Conservation (phyloP, 352 stramenopile species). For the Globisporangium heterothallicum region DNA sequence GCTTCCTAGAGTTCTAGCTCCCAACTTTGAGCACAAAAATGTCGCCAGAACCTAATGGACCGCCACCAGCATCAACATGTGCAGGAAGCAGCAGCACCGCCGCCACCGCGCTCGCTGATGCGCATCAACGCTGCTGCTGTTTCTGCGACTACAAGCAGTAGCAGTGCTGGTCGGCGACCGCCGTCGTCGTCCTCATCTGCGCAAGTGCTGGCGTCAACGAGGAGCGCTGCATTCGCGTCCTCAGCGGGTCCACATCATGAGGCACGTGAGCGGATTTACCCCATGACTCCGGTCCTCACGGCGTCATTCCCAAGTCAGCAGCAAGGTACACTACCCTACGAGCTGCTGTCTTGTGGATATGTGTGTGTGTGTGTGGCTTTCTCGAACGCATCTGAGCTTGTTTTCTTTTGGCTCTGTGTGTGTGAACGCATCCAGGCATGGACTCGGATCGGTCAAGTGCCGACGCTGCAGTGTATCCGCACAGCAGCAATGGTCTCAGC, state of each 20-base stretch:
- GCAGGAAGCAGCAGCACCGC: background rate
- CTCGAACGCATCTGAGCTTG: background rate
- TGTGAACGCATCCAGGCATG: background rate
- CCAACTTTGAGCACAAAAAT: background rate
- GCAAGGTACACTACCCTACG: background rate
- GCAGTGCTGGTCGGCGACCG: background rate
- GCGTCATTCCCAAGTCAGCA: slow-evolving; percentile 6
- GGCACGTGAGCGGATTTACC: background rate
- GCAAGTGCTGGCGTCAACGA: background rate
- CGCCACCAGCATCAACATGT: background rate
- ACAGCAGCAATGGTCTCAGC: background rate
- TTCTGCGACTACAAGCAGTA: background rate
- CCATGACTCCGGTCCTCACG: slow-evolving; percentile 6
- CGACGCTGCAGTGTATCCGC: background rate
- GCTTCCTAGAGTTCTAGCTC: background rate
- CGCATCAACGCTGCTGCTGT: background rate
- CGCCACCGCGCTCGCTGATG: slow-evolving; percentile 4
- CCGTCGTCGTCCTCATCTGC: background rate
- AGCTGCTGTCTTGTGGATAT: background rate
- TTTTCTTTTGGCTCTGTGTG: background rate
- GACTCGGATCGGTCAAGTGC: background rate
- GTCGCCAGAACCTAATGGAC: no score
- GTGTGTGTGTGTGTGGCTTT: background rate
- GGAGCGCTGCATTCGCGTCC: background rate
- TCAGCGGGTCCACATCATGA: background rate